Base-by-base conservation (phyloP, 495 filamentous ascomycete species). In the Lasiosphaeriaceae sp. region DNA sequence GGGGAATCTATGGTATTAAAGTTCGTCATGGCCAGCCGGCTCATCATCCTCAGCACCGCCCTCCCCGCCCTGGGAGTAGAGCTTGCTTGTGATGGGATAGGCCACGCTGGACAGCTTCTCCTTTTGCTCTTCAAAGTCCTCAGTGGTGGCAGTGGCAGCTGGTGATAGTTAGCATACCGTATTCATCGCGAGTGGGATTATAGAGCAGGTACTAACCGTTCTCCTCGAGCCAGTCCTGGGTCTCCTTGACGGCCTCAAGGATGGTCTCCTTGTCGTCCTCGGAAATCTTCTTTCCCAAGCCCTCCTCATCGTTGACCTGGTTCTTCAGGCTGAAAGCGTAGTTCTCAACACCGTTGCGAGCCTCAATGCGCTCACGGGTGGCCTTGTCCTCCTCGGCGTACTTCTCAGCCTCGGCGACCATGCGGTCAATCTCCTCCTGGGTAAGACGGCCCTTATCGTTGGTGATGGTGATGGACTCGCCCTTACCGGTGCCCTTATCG, bases 351-450 rank as follows among this genome's bases (percentile, higher is more conserved):
- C 87, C 87, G 77, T 98, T 97, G 72, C 95, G 86, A 67, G 94
- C 90, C 78, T 91, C 86, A 66, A 98, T 96, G 75, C 91, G 90
- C 76, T 86, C 87, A 69, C 91, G 87, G 67, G 92, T 94, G 52
- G 92, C 93, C 83, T 96, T 96, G 83, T 99, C 94, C 79, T 99
- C 94, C 74, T 95, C 95, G 72, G 93, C 93, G 71, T 90, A 97
- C 77, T 97, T 88, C 85, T 97, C 95, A 44, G 92, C 92, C 77
- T 97, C 92, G 46, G 88, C 83, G 58, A 97, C 86, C 92, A 97
- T 97, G 76, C 92, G 93, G 74, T 96, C 92, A 63, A 97, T 97
- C 73, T 97, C 92, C 74, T 97, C 92, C 74, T 91, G 90, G 61
- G 86, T 87, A 46, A 97, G 84, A 70, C 92, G 93, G 62, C 92